These are phyloP conservation scores for Acanthamoeba healyi DNA, from an alignment of 208 protist genomes.

Conservation along the genomic window DNA sequence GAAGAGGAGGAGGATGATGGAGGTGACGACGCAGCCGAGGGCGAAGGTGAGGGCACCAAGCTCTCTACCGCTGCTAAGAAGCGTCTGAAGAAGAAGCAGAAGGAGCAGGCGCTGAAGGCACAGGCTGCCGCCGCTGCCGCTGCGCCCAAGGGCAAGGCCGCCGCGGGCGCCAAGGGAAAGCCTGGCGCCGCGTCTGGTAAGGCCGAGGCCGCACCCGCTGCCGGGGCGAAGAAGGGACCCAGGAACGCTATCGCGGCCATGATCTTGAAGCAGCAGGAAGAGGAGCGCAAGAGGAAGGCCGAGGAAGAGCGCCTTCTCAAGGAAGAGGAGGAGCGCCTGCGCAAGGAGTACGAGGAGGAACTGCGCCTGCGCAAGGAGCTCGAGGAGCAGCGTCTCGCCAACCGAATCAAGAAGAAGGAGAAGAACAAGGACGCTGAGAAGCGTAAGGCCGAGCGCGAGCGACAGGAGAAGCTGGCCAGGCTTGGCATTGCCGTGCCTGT, in stretches of 20 bases:
- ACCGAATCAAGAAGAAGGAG: slow-evolving; percentile 12
- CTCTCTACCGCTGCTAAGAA: slow-evolving; percentile 41
- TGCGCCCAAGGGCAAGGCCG: slow-evolving; percentile 13
- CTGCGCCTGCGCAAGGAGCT: background rate
- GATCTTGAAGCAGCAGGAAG: slow-evolving; percentile 65
- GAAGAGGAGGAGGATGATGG: background rate
- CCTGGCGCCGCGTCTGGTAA: background rate
- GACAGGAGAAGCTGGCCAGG: slow-evolving; percentile 19
- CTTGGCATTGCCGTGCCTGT: slow-evolving; percentile 1
- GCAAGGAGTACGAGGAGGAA: slow-evolving; percentile 45
- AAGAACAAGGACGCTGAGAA: slow-evolving; percentile 45
- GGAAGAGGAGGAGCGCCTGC: slow-evolving; percentile 63
- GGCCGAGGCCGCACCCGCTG: background rate
- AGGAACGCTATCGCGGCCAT: slow-evolving; percentile 9
- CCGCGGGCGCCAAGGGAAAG: background rate
- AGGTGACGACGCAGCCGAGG: background rate
- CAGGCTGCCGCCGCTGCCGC: background rate
- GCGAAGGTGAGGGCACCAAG: background rate
- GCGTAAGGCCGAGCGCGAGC: background rate
- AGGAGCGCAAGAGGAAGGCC: slow-evolving; percentile 59
- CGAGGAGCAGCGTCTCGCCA: background rate
- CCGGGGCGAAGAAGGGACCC: background rate
- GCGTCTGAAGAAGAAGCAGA: slow-evolving; percentile 69
- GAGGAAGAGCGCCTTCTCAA: slow-evolving; percentile 15
- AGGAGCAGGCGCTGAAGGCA: slow-evolving; percentile 73